These are phyloP conservation scores for Radiomyces spectabilis DNA, from an alignment of 192 early-diverging fungal genomes.

Conservation along the genomic window DNA sequence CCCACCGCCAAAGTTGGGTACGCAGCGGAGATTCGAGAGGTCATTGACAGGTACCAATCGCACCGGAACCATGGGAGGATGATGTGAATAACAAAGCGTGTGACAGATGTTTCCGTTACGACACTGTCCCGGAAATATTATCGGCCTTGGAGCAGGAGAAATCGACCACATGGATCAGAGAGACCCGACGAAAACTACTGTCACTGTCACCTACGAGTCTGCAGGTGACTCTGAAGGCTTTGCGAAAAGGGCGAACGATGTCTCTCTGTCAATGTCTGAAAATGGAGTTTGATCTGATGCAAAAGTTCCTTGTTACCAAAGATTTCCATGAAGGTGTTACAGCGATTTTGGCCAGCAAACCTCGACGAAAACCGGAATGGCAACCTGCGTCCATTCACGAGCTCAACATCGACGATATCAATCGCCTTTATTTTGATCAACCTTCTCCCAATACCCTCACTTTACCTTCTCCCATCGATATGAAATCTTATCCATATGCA, in stretches of 20 bases:
- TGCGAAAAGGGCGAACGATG: constrained; percentile 61
- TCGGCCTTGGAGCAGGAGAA: constrained; percentile 73
- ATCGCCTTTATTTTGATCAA: constrained; percentile 49
- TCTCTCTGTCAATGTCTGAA: constrained; percentile 71
- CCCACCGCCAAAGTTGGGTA: constrained; percentile 34
- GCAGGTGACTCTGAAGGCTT: constrained; percentile 74
- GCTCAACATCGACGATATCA: constrained; percentile 40
- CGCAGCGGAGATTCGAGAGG: constrained; percentile 35
- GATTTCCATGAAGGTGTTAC: constrained; percentile 90
- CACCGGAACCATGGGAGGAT: background rate
- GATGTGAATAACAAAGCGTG: background rate
- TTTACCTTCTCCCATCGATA: constrained; percentile 24
- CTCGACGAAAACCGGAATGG: constrained; percentile 63
- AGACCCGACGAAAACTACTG: constrained; percentile 57
- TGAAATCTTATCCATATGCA: constrained; percentile 48
- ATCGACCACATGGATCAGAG: constrained; percentile 51
- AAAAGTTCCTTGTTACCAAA: constrained; percentile 61
- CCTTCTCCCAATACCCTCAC: constrained; percentile 23
- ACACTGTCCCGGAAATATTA: constrained; percentile 80
- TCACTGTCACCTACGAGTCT: constrained; percentile 77
- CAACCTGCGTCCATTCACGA: constrained; percentile 48
- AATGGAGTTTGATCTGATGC: constrained; percentile 78
- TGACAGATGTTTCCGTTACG: constrained; percentile 68
- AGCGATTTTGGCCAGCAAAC: constrained; percentile 62
- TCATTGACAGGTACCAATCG: constrained; percentile 61